Evolutionary conservation across 2,329 filamentous ascomycete genomes (phyloP), one percentile per base, ranked within the genome.

Genomic region (Lasiodiplodia sp.): DNA sequence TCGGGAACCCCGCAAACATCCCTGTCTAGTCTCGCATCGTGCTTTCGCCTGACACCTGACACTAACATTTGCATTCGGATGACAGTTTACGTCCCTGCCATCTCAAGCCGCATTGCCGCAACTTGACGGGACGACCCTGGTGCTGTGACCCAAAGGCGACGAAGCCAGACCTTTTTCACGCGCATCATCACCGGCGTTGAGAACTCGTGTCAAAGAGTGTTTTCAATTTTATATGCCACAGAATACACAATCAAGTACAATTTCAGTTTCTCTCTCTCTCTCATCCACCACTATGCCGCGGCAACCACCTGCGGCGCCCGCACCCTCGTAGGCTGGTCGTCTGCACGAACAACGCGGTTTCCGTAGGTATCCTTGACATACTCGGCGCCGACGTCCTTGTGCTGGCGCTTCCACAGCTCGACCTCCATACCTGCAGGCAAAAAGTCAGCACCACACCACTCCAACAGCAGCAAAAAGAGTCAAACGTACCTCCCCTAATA

Each of bases 381-480:
- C 56, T 62, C 47, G 4, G 6, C 51, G n/a, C 21, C 57, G 16
- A 38, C 53, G 7, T 55, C 25, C 56, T 94, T 91, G 68, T 25
- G 18, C 28, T 91, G 89, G 52, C 92, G 90, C 88, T 96, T 96
- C 93, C 93, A 96, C 81, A 96, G 94, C 86, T 96, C 93, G 34
- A 96, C 93, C 80, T 96, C 93, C 60, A 64, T 64, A 6, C 55
- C 31, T 58, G 34, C 34, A 16, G 11, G 8, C 4, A 18, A n/a
- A 5, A 7, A 12, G 55, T 58, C 34, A 58, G 55, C 55, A 14
- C 10, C 5, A 14, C 52, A 28, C 28, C 28, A 28, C 28, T 28
- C 28, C 28, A 28, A 28, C 28, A 28, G 28, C 25, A n/a, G 11
- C 3, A 34, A 55, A 3, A 28, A 57, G 14, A 21, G 11, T 3